Evolutionary conservation across 1,139 yeast species (phyloP).

Genomic region (Candida neerlandica): DNA sequence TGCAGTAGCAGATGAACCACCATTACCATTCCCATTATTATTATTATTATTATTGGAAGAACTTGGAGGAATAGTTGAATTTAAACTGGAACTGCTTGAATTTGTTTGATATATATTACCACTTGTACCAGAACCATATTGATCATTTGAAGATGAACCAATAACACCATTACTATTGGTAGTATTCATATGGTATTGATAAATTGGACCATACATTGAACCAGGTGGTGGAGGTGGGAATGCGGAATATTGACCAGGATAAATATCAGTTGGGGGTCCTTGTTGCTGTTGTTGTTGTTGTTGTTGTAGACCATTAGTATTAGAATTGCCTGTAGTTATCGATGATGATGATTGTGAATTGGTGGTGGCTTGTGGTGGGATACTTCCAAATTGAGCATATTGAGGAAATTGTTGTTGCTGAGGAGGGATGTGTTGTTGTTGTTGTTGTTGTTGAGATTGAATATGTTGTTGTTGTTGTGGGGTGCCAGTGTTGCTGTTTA

Average conservation of each 20-base stretch:
- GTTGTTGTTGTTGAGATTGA: slow-evolving; percentile 9
- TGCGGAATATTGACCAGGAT: slow-evolving; percentile 17
- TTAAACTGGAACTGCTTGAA: neutral
- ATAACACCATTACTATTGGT: slow-evolving; percentile 16
- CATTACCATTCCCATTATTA: neutral
- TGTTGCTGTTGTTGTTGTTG: neutral
- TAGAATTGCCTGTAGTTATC: neutral
- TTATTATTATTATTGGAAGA: neutral
- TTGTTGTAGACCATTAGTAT: neutral
- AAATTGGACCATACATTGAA: slow-evolving; percentile 1
- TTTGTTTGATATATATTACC: neutral
- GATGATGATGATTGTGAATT: neutral
- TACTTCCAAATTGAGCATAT: slow-evolving; percentile 4
- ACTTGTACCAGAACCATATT: slow-evolving; percentile 9
- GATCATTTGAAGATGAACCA: slow-evolving; percentile 15
- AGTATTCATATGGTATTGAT: slow-evolving; percentile 16
- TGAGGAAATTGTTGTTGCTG: slow-evolving; percentile 14
- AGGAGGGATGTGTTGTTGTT: slow-evolving; percentile 7
- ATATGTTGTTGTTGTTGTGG: slow-evolving; percentile 7
- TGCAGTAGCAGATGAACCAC: slow-evolving; percentile 1
- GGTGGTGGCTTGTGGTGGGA: neutral
- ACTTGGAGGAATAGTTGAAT: neutral
- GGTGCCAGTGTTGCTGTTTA: neutral
- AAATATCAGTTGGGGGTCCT: slow-evolving; percentile 8
- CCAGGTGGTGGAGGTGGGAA: slow-evolving; percentile 17